A percentile compares a stretch with the other conserved stretches of the same genome.
Conservation (phyloP, 192 early-diverging fungal genomes). For the Mortierella antarctica region DNA sequence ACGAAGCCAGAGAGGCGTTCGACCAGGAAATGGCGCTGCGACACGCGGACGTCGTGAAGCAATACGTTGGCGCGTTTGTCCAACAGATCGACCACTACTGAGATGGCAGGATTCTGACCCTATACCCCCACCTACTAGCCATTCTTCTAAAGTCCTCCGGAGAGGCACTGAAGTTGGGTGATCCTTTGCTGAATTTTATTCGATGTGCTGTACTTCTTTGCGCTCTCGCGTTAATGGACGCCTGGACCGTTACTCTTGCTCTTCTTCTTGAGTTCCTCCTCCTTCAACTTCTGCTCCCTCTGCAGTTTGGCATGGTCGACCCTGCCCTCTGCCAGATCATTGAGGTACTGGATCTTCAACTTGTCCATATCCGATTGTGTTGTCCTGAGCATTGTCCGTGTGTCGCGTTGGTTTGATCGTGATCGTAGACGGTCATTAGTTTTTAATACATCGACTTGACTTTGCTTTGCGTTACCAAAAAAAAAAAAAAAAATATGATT, state of each 20-base stretch:
- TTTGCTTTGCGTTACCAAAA: background rate
- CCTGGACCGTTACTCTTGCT: constrained; percentile 37
- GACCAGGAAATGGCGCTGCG: constrained; percentile 49
- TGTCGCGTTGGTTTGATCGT: background rate
- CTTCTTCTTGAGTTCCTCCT: constrained; percentile 48
- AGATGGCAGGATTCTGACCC: background rate
- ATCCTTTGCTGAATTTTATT: too few relatives aligned
- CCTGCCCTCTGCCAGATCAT: constrained; percentile 47
- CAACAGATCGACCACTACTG: constrained; percentile 30
- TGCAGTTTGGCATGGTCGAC: constrained; percentile 47
- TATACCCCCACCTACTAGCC: background rate
- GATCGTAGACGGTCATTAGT: background rate
- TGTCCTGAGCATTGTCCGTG: constrained; percentile 39
- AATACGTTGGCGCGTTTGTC: constrained; percentile 44
- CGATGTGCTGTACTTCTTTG: background rate
- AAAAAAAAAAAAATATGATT: background rate
- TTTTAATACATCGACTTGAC: background rate
- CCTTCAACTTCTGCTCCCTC: constrained; percentile 38
- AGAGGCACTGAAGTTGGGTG: too few relatives aligned
- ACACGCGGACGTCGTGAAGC: constrained; percentile 47
- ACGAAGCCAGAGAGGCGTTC: constrained; percentile 39
- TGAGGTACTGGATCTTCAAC: constrained; percentile 57
- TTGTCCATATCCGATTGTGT: constrained; percentile 64
- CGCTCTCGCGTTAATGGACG: constrained; percentile 18
- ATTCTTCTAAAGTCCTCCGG: too few relatives aligned